Conservation (phyloP, 306 rosid species). For the Lathyrus sativus region DNA sequence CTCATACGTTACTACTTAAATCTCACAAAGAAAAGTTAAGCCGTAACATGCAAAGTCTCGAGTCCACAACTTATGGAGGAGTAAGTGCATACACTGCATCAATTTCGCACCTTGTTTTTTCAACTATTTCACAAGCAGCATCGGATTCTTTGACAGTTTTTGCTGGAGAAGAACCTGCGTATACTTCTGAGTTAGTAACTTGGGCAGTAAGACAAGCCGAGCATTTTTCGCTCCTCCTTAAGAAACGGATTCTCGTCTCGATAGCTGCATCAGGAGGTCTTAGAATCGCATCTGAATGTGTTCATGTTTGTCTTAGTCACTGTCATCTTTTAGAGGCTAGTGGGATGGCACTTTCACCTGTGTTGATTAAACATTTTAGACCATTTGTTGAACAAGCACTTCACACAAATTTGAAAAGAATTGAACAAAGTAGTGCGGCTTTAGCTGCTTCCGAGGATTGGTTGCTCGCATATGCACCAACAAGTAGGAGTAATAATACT, state of each 20-base stretch:
- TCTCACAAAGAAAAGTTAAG: conserved; percentile 62
- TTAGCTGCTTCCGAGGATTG: conserved; percentile 83
- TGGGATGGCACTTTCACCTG: conserved; percentile 84
- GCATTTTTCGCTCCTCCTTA: conserved; percentile 52
- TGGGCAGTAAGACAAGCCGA: conserved; percentile 83
- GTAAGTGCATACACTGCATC: conserved; percentile 54
- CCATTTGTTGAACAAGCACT: conserved; percentile 68
- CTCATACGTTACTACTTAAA: conserved; percentile 65
- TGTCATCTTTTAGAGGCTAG: conserved; percentile 66
- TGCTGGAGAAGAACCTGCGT: conserved; percentile 76
- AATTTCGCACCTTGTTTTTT: conserved; percentile 71
- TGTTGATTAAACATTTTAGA: conserved; percentile 60
- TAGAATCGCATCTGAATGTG: conserved; percentile 76
- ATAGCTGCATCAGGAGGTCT: conserved; percentile 77
- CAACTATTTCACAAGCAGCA: conserved; percentile 74
- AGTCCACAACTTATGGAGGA: conserved; percentile 47
- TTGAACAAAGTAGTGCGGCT: conserved; percentile 79
- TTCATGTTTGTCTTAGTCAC: conserved; percentile 71
- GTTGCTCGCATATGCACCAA: conserved; percentile 57
- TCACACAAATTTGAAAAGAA: conserved; percentile 62
- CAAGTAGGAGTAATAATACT: conserved; percentile 38
- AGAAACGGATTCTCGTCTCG: conserved; percentile 66
- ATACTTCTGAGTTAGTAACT: conserved; percentile 83
- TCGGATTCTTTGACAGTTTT: conserved; percentile 69
- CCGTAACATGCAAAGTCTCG: conserved; percentile 45